Evolutionary conservation across 176 grass and related monocot species (phyloP).

Genomic region (Carex kokanica): DNA sequence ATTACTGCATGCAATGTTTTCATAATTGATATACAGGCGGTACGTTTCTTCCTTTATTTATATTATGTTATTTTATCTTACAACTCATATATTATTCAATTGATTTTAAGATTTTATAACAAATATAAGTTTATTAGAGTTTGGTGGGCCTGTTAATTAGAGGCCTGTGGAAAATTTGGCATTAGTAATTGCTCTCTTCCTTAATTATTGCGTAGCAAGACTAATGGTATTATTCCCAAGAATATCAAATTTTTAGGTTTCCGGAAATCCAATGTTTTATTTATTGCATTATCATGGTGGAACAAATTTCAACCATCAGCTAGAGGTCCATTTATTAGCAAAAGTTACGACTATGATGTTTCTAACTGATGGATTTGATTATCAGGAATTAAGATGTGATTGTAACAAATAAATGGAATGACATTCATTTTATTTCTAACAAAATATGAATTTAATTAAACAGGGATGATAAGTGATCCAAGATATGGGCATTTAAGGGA

Average conservation of each 20-base stretch:
- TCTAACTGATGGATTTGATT: slow-evolving; percentile 73
- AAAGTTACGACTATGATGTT: slow-evolving; percentile 93
- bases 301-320: slow-evolving; percentile 80
- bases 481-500: slow-evolving; percentile 88
- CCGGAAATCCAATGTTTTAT: not conserved
- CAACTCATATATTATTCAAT: not conserved
- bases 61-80: not conserved
- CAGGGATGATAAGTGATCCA: slow-evolving; percentile 74
- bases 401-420: not conserved
- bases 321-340: slow-evolving; percentile 81
- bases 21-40: no score
- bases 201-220: slow-evolving; percentile 40
- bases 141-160: slow-evolving; percentile 68
- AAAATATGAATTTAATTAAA: slow-evolving; percentile 20
- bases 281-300: slow-evolving; percentile 69
- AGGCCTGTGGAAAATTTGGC: slow-evolving; percentile 67
- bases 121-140: slow-evolving; percentile 77
- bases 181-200: slow-evolving; percentile 70
- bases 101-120: slow-evolving; percentile 4
- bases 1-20: not conserved
- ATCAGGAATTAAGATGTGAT: not conserved
- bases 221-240: not conserved
- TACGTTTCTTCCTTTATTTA: slow-evolving; percentile 26
- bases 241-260: not conserved
- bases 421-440: not conserved